Evolutionary conservation across 1,139 yeast species (phyloP).

Genomic region (Zygoascus hellenicus): DNA sequence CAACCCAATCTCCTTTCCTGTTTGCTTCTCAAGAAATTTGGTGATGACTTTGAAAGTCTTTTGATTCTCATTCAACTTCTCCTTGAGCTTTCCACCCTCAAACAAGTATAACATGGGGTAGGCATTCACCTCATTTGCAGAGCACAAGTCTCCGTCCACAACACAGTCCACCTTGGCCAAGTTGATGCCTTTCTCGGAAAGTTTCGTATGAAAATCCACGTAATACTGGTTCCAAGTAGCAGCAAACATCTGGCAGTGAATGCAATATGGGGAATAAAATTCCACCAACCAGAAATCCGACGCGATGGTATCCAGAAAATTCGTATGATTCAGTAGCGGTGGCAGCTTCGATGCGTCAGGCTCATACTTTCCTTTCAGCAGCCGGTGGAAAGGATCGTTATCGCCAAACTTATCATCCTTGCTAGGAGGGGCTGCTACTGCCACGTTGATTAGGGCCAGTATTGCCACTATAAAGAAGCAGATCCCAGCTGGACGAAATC

Average conservation of each 20-base stretch:
- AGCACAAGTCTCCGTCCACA: slow-evolving; percentile 38
- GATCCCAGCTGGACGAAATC: too few species aligned
- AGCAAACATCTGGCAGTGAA: slow-evolving; percentile 36
- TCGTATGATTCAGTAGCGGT: slow-evolving; percentile 10
- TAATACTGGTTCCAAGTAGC: slow-evolving; percentile 36
- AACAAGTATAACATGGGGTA: slow-evolving; percentile 35
- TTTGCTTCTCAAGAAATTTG: too few species aligned
- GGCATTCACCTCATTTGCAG: slow-evolving; percentile 25
- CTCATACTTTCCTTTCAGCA: slow-evolving; percentile 1
- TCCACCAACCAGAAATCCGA: slow-evolving; percentile 37
- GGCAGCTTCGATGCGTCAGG: slow-evolving; percentile 38
- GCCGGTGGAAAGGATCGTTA: slow-evolving; percentile 6
- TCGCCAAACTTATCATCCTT: not conserved
- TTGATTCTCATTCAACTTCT: slow-evolving; percentile 29
- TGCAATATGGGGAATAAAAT: slow-evolving; percentile 39
- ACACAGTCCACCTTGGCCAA: slow-evolving; percentile 39
- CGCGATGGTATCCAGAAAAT: slow-evolving; percentile 20
- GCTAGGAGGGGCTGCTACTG: slow-evolving; percentile 4
- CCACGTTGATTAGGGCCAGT: not conserved
- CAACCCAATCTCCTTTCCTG: too few species aligned
- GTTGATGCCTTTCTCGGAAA: slow-evolving; percentile 26
- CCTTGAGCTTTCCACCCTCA: slow-evolving; percentile 28
- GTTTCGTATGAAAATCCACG: slow-evolving; percentile 20
- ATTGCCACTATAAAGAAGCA: not conserved
- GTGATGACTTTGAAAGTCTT: too few species aligned